Conservation (phyloP, 257 asterid genomes). For the Eustoma russellianum region DNA sequence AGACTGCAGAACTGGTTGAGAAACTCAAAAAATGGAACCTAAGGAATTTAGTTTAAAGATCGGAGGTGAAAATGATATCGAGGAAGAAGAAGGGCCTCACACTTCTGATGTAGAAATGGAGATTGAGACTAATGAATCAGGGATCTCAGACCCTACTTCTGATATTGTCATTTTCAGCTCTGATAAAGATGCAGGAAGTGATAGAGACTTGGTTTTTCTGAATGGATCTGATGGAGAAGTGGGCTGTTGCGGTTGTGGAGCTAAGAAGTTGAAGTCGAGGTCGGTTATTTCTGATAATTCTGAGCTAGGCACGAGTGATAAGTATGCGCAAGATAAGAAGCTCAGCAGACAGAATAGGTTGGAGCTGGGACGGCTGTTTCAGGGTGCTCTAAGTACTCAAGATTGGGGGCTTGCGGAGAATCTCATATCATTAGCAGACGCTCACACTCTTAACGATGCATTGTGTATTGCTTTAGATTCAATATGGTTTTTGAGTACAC, state of each 20-base stretch:
- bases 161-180: slow-evolving; percentile 27
- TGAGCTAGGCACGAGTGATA: slow-evolving; percentile 55
- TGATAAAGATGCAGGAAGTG: slow-evolving; percentile 46
- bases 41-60: slow-evolving; percentile 10
- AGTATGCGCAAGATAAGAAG: slow-evolving; percentile 35
- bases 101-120: slow-evolving; percentile 59
- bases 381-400: slow-evolving; percentile 85
- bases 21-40: slow-evolving; percentile 19
- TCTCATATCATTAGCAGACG: slow-evolving; percentile 76
- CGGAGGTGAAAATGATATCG: slow-evolving; percentile 8
- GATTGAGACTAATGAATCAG: slow-evolving; percentile 41
- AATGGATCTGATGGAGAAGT: slow-evolving; percentile 22
- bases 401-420: slow-evolving; percentile 97
- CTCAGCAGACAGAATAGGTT: slow-evolving; percentile 85
- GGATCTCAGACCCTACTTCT: slow-evolving; percentile 13
- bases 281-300: slow-evolving; percentile 41
- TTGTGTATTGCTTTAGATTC: slow-evolving; percentile 90
- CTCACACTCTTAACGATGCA: slow-evolving; percentile 86
- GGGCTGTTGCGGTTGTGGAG: slow-evolving; percentile 52
- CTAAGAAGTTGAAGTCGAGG: slow-evolving; percentile 71
- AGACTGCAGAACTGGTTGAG: slow-evolving; percentile 8
- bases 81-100: slow-evolving; percentile 19
- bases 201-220: slow-evolving; percentile 55
- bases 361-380: slow-evolving; percentile 83
- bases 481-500: slow-evolving; percentile 81